Base-by-base conservation (phyloP, 768 basidiomycete species). In the Trichaptum fuscoviolaceum region DNA sequence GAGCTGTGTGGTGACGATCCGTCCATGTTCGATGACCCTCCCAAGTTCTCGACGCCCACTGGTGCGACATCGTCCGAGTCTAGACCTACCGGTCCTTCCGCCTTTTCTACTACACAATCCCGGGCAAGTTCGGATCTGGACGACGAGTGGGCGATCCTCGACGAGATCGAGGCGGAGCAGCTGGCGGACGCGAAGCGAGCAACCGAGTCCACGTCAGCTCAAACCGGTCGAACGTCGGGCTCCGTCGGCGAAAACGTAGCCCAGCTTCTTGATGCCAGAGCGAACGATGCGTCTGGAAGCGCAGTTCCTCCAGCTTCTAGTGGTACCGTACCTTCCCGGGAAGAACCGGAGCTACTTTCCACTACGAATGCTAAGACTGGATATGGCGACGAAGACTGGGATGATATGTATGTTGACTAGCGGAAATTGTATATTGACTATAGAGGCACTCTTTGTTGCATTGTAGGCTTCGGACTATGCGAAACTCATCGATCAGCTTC, bases 131-230 rank as follows among this genome's bases (percentile, higher is more conserved):
- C 77, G 18, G 84, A 85, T 7, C 87, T 90, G 35, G 85, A 86
- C 57, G 90, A 91, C 7, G 84, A 92, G 83, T 92, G 92, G 87
- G 83, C 87, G 69, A 80, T 89, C 57, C 77, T 91, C 64, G 72
- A 82, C 57, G 86, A 90, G 72, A 75, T 86, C 35, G 87, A 86
- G 73, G 73, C 67, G 67, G 71, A 70, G 68, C 66, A 70, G 64
- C 65, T 66, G 24, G 66, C 65, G 57, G 24, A 62, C 20, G 42
- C 42, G 42, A 52, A 20, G 42, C 42, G 42, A 52, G 42, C 42
- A 52, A 20, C 42, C 42, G 42, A 52, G 10, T 52, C 42, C 15
- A 12, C 42, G 42, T 52, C 42, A 52, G 42, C 42, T 12, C 42
- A 52, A 12, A 12, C 2, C 42, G 42, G 42, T 52, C 42, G 15